Evolutionary conservation across 805 yeast genomes (phyloP), one percentile per base, ranked within the genome.

Genomic region (Scheffersomyces spartinae): DNA sequence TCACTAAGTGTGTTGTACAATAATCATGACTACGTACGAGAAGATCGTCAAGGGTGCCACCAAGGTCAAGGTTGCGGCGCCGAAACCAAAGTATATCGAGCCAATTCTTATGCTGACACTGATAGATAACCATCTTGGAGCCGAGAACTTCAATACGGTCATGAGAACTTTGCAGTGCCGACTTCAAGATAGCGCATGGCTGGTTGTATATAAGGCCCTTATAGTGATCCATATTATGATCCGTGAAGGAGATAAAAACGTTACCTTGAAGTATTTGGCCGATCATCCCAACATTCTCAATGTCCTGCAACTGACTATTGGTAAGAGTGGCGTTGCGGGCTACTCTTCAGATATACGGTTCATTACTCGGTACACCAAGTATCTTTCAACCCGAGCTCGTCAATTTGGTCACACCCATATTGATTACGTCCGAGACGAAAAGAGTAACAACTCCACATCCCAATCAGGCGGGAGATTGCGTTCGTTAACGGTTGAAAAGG

Each of bases 1-100:
- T n/a, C n/a, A n/a, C n/a, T n/a, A n/a, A n/a, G n/a, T n/a, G n/a
- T n/a, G n/a, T n/a, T n/a, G n/a, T n/a, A n/a, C n/a, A n/a, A n/a
- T n/a, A n/a, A n/a, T 18, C 12, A 71, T 72, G 80, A 70, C 78
- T 2, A 71, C 80, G 1, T 75, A 73, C 44, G 77, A 75, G 34
- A 80, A 79, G 52, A 61, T 78, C 31, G 91, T 80, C 36, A 81
- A 80, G 57, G 77, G 83, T 9, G 64, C 62, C 37, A 55, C 67
- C 35, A 54, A 60, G 39, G 55, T 61, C 32, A 58, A 60, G 72
- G 69, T 83, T 56, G 97, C 97, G 7, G 95, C 97, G n/a, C 98
- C 98, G 5, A 91, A 91, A 54, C 79, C 93, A 19, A 91, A 91
- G 50, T 91, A 91, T 47, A 74, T 91, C 27, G 97, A 88, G 55